phyloP scores from a whole-genome alignment of 78 protist genomes.

The Dictyostelium intermedium region DNA sequence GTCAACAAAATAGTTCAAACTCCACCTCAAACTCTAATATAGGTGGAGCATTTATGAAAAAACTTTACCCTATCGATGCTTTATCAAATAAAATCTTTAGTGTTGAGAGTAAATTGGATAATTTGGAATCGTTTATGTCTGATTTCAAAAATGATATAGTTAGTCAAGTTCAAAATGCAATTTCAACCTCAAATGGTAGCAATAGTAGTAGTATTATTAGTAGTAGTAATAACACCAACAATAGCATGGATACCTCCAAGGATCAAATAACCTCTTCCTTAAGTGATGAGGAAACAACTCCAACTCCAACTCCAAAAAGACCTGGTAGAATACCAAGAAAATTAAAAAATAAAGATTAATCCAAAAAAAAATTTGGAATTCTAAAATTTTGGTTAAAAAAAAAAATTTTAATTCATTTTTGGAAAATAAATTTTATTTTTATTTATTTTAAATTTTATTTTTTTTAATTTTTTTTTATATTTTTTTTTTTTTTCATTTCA shows the following conservation, averaged over 20 bases:
- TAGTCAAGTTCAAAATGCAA: slow-evolving; percentile 1
- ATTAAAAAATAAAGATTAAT: slow-evolving; percentile 5
- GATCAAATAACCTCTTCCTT: not conserved
- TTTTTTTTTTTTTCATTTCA: not conserved
- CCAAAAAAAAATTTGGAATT: not conserved
- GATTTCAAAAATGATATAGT: slow-evolving; percentile 10
- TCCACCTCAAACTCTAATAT: not conserved
- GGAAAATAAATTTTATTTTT: too few relatives aligned
- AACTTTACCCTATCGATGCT: slow-evolving; percentile 61
- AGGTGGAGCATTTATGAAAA: slow-evolving; percentile 53
- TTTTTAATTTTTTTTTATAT: not conserved
- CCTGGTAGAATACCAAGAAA: slow-evolving; percentile 3
- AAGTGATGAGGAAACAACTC: not conserved
- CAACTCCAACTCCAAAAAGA: not conserved
- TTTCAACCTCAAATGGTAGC: not conserved
- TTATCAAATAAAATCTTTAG: slow-evolving; percentile 36
- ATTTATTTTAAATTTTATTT: too few relatives aligned
- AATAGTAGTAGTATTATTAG: not conserved
- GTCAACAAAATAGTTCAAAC: not conserved
- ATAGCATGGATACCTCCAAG: not conserved
- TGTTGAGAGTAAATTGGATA: slow-evolving; percentile 50
- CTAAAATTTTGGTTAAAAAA: not conserved
- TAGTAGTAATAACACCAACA: not conserved
- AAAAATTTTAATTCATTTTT: not conserved
- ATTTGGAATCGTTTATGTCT: not conserved